Base-by-base conservation (phyloP, 1,139 yeast genomes). In the Sugiyamaella xylanicola region DNA sequence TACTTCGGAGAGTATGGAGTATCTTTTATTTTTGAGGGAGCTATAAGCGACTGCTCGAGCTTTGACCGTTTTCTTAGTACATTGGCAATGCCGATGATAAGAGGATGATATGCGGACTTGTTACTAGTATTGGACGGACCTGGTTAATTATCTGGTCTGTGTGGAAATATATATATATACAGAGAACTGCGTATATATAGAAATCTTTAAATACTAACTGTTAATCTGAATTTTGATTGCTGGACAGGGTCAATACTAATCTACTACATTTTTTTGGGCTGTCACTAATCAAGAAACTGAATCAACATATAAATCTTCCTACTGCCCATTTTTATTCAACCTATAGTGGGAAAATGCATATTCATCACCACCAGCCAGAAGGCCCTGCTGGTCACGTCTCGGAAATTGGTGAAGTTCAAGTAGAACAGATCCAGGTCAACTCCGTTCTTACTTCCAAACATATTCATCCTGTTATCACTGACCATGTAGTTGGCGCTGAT, bases 401-500 rank as follows among this genome's bases (percentile, higher is more conserved):
- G 36, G 46, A 59, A 56, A 51, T 58, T 7, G 68, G 67, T 16
- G 67, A 64, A 46, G 62, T 65, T 19, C 55, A 58, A 25, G 60
- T 64, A 19, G 68, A 65, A 44, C 41, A 58, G 11, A 53, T 65
- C 35, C 60, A 53, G 29, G 63, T 65, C 25, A 65, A 65, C 21
- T 59, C 68, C 3, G 63, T 63, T 5, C 57, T 65, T 17, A 49
- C 56, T 20, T 48, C 54, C 16, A 55, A 58, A 20, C 64, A 61
- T 48, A 50, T 65, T n/a, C 66, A 63, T 44, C 69, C 69, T 2
- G 62, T 65, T 35, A 53, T 65, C 43, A 56, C 64, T 7, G 67
- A 65, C 55, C 67, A 63, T 53, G 59, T 56, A 35, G 22, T 59
- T 44, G 55, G 59, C 15, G 56, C 63, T 3, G 71, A 67, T 53